These are phyloP conservation scores for Iodosphaeria phyllophila DNA, from an alignment of 2,329 filamentous ascomycete species.

Conservation along the genomic window DNA sequence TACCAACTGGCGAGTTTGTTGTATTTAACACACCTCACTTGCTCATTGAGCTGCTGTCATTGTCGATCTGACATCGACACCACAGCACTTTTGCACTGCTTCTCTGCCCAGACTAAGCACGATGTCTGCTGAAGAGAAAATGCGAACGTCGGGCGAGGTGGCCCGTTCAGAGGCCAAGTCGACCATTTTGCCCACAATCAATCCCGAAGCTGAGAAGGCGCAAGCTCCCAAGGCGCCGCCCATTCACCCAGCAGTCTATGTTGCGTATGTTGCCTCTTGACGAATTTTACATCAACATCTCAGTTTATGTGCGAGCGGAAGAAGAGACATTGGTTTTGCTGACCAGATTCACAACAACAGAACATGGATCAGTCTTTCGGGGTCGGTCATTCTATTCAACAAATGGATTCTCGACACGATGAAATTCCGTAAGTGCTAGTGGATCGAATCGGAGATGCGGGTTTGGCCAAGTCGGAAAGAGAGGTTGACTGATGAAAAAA, in stretches of 20 bases:
- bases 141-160: conserved; percentile 62
- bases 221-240: conserved; percentile 35
- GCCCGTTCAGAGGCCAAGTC: conserved; percentile 35
- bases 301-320: too few relatives aligned
- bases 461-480: conserved; percentile 12
- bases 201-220: conserved; percentile 54
- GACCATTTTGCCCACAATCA: conserved; percentile 61
- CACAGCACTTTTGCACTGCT: too few relatives aligned
- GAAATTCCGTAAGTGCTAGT: conserved; percentile 50
- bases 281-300: neutral
- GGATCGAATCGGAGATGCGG: too few relatives aligned
- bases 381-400: conserved; percentile 95
- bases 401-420: conserved; percentile 88
- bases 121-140: conserved; percentile 63
- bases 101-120: conserved; percentile 13
- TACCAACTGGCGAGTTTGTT: too few relatives aligned
- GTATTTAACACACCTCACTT: too few relatives aligned
- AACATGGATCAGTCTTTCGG: conserved; percentile 82
- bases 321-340: too few relatives aligned
- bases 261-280: conserved; percentile 31
- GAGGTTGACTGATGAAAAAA: too few relatives aligned
- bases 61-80: too few relatives aligned
- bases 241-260: conserved; percentile 74
- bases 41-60: too few relatives aligned
- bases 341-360: too few relatives aligned